Evolutionary conservation across 2,329 filamentous ascomycete genomes (phyloP), one percentile per base, ranked within the genome.

Genomic region (Conoideocrella luteorostrata): DNA sequence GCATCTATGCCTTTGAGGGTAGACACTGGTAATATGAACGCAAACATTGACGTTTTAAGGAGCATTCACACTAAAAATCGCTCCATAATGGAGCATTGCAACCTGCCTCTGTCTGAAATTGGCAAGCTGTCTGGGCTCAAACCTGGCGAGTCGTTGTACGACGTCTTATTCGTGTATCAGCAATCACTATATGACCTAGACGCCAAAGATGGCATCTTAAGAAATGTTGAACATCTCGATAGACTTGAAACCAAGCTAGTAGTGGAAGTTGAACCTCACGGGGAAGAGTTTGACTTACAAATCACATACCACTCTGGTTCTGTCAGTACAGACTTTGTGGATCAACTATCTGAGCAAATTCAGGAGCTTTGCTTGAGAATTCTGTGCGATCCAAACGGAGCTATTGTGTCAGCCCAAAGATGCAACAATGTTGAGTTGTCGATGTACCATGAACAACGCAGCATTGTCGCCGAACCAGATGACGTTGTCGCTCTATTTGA

Each of bases 161-260:
- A 95, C 52, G 74, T 82, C 1, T 67, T 95, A 0, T 83, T 95
- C 54, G 82, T 90, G 0, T 96, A 90, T 71, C 90, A 96, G 54
- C 84, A 95, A 56, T 85, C 82, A 0, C 67, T 84, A 1, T 50
- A 52, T 3, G 57, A 56, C 63, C 68, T 56, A 66, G 53, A 52
- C 54, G 49, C 21, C 40, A 41, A 33, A 15, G 49, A 23, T 1
- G 52, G 61, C 3, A 28, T 58, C 2, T 67, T 91, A 0, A 61
- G 56, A 9, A 70, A 88, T 43, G 58, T 77, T 0, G 71, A 75
- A 21, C 80, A 84, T 41, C 62, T 73, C 5, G 90, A 96, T 57
- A 77, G 78, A 18, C 68, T 93, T 6, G 89, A 95, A 57, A 89
- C 87, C 33, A 80, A 78, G 44, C 57, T 94, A 2, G 74, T 90